Base-by-base conservation (phyloP, 2,329 filamentous ascomycete species). In the Teratosphaeria zuluensis region DNA sequence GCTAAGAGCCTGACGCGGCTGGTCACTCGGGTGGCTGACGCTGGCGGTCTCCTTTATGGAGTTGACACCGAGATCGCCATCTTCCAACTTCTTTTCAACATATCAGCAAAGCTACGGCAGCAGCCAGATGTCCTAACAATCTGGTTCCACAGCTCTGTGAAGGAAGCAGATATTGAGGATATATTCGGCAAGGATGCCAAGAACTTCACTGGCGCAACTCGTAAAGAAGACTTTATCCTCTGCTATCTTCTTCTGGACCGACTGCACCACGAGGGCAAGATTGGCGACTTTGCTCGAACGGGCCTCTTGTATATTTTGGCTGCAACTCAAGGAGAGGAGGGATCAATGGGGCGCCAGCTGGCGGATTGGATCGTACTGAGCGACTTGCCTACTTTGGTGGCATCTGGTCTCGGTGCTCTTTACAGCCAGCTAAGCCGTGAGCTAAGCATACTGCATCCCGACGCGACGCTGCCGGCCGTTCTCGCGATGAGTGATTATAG, bases 291-390 rank as follows among this genome's bases (percentile, higher is more conserved):
- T 78, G 92, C 94, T 2, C 82, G 94, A 59, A 99, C 94, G 0
- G 94, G 94, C 0, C 74, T 99, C 62, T 80, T 99, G 7, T 99
- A 99, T 74, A 89, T 99, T 60, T 96, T 97, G 66, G 92, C 97
- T 75, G 89, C 90, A 0, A 90, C 92, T 0, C n/a, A n/a, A 11
- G 42, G 42, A 48, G 42, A 48, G 6, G 42, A 48, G 19, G 42
- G 42, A 7, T 48, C 42, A 19, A 21, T 48, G n/a, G 92, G 90
- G 0, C 87, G 85, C 64, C 82, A 85, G 0, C 74, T 99, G 60
- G 94, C 99, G 75, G 89, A 90, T 68, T 99, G 94, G 94, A 89
- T 99, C 63, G 90, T 97, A 53, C 92, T 96, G 70, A 96, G 92
- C 72, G 94, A 99, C 71, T 79, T 99, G 56, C 94, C 94, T 12